Percentiles rank a stretch among this genome's conserved stretches.
Conservation (phyloP, 345 rosid genomes). For the Gossypium anomalum region DNA sequence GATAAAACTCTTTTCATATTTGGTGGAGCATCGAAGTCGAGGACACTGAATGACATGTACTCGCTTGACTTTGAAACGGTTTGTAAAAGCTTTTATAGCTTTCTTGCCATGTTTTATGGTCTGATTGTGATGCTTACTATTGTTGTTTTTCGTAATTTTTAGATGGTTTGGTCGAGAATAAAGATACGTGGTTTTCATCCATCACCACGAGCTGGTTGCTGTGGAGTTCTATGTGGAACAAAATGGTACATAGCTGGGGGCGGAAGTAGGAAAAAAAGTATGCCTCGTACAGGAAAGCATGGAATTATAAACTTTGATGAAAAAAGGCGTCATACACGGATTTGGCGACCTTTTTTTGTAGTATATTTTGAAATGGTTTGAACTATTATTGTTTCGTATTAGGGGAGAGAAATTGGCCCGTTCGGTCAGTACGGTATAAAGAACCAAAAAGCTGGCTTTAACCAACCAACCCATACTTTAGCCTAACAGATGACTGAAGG, state of each 20-base stretch:
- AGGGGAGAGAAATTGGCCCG: too few species aligned
- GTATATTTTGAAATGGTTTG: neutral
- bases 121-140: neutral
- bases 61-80: constrained; percentile 97
- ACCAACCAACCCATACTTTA: too few species aligned
- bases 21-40: constrained; percentile 88
- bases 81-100: constrained; percentile 15
- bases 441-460: too few species aligned
- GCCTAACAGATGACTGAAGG: too few species aligned
- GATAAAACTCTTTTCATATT: constrained; percentile 75
- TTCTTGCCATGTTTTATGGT: neutral
- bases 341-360: neutral
- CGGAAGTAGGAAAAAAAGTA: constrained; percentile 95
- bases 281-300: constrained; percentile 11
- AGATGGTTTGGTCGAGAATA: constrained; percentile 98
- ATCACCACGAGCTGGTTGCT: constrained; percentile 86
- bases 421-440: too few species aligned
- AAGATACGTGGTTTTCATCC: constrained; percentile 92
- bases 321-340: neutral
- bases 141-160: neutral
- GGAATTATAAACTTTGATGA: neutral
- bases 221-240: constrained; percentile 87
- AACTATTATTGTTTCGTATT: neutral
- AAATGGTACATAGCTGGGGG: constrained; percentile 98
- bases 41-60: constrained; percentile 80